Percentiles rank a stretch among this genome's conserved stretches.
phyloP scores from a whole-genome alignment of 208 protist species.

The Crithidia thermophila region DNA sequence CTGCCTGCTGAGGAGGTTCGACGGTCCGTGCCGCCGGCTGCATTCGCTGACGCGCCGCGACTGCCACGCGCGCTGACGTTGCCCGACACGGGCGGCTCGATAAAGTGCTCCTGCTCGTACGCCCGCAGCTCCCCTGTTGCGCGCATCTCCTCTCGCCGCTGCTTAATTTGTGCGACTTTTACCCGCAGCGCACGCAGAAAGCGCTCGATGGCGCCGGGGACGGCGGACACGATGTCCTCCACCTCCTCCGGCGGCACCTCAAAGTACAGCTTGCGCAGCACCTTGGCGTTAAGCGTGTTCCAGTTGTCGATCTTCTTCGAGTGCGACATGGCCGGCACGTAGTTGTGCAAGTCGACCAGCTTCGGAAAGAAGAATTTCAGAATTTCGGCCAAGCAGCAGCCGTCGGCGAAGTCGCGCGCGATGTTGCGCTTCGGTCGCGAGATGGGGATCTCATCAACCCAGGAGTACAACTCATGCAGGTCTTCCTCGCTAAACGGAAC shows the following conservation, averaged over 20 bases:
- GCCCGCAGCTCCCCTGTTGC: constrained; percentile 9
- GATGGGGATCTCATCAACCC: constrained; percentile 97
- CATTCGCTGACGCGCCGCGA: not conserved
- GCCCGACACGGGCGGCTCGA: not conserved
- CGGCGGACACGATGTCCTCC: constrained; percentile 87
- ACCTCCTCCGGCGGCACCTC: constrained; percentile 88
- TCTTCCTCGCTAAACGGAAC: constrained; percentile 93
- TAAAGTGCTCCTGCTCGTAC: constrained; percentile 16
- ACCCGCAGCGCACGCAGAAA: constrained; percentile 93
- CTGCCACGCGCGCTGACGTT: constrained; percentile 3
- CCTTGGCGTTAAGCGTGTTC: constrained; percentile 95
- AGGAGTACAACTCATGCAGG: constrained; percentile 96
- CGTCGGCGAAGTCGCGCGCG: constrained; percentile 97
- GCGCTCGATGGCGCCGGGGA: constrained; percentile 93
- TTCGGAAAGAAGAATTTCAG: constrained; percentile 97
- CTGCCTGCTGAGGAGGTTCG: not conserved
- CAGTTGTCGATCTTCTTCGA: constrained; percentile 97
- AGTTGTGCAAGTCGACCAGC: constrained; percentile 99
- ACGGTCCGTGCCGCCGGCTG: not conserved
- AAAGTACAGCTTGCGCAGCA: constrained; percentile 95
- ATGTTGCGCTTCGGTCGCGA: constrained; percentile 98
- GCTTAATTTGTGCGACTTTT: constrained; percentile 90
- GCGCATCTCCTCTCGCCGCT: constrained; percentile 34
- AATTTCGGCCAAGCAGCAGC: constrained; percentile 97
- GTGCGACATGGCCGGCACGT: constrained; percentile 87